phyloP scores from a whole-genome alignment of 371 early-diverging fungal genomes.

The Sporodiniella umbellata region DNA sequence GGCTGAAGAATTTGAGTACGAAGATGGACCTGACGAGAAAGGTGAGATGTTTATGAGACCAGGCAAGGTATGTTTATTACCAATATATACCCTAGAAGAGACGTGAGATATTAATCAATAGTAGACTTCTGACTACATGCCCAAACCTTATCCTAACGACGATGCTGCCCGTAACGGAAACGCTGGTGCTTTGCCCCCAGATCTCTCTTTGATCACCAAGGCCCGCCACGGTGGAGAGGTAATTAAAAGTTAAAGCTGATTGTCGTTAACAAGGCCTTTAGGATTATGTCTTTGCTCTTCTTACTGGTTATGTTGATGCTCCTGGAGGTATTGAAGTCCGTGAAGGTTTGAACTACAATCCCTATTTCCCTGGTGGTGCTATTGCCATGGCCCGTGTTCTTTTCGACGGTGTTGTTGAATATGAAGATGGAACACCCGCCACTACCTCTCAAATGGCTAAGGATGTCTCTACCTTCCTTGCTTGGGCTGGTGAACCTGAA shows the following conservation, averaged over 20 bases:
- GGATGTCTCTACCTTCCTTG: conserved; percentile 92
- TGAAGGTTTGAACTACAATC: conserved; percentile 97
- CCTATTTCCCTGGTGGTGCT: conserved; percentile 98
- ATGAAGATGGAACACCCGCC: conserved; percentile 97
- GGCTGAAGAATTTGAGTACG: conserved; percentile 91
- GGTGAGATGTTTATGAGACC: conserved; percentile 95
- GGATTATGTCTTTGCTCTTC: conserved; percentile 94
- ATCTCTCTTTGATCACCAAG: conserved; percentile 92
- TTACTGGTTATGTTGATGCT: conserved; percentile 94
- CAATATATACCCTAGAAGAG: neutral
- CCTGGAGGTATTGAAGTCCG: conserved; percentile 94
- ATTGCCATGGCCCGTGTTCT: conserved; percentile 96
- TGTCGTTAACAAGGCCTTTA: too few species aligned
- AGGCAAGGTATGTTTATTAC: conserved; percentile 71
- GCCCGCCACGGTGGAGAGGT: conserved; percentile 94
- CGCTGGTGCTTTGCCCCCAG: conserved; percentile 95
- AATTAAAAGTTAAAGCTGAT: too few species aligned
- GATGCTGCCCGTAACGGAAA: conserved; percentile 97
- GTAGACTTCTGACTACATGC: conserved; percentile 89
- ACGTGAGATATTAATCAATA: neutral
- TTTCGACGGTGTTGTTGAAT: conserved; percentile 94
- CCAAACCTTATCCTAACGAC: conserved; percentile 93
- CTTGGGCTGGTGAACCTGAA: conserved; percentile 97
- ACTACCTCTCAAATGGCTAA: conserved; percentile 97
- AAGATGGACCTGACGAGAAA: conserved; percentile 92